Evolutionary conservation across 345 rosid genomes (phyloP).

Genomic region (Syzygium aqueum): DNA sequence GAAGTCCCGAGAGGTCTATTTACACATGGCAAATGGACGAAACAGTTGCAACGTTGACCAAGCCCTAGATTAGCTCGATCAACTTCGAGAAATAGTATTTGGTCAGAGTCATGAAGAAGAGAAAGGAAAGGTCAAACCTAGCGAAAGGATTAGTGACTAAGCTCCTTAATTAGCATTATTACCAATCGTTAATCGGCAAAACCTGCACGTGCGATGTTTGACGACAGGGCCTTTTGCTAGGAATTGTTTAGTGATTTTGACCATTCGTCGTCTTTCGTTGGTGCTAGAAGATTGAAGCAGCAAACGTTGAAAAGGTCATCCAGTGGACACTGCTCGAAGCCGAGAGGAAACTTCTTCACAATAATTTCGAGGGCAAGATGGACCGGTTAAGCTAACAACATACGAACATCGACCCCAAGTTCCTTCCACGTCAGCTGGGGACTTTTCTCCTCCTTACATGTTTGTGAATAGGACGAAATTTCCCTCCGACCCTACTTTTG

Average conservation of each 20-base stretch:
- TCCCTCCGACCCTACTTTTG: not conserved
- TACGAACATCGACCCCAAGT: not conserved
- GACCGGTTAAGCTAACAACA: not conserved
- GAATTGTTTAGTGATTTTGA: not conserved
- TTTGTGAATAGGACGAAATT: not conserved
- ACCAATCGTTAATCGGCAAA: not conserved
- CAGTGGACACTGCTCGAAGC: constrained; percentile 25
- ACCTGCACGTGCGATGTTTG: not conserved
- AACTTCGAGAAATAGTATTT: not conserved
- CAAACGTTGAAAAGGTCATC: constrained; percentile 32
- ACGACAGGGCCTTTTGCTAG: not conserved
- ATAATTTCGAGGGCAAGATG: not conserved
- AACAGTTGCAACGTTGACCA: not conserved
- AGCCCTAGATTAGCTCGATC: not conserved
- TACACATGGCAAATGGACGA: not conserved
- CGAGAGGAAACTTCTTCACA: constrained; percentile 18
- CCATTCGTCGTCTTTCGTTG: not conserved
- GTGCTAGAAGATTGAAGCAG: constrained; percentile 33
- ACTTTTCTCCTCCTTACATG: not conserved
- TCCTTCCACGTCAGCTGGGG: not conserved
- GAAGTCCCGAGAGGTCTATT: not conserved
- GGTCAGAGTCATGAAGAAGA: not conserved
- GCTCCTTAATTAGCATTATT: not conserved
- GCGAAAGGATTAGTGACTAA: not conserved
- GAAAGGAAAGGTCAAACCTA: not conserved